Evolutionary conservation across 257 asterid genomes (phyloP).

Genomic region (Solanum dulcamara): DNA sequence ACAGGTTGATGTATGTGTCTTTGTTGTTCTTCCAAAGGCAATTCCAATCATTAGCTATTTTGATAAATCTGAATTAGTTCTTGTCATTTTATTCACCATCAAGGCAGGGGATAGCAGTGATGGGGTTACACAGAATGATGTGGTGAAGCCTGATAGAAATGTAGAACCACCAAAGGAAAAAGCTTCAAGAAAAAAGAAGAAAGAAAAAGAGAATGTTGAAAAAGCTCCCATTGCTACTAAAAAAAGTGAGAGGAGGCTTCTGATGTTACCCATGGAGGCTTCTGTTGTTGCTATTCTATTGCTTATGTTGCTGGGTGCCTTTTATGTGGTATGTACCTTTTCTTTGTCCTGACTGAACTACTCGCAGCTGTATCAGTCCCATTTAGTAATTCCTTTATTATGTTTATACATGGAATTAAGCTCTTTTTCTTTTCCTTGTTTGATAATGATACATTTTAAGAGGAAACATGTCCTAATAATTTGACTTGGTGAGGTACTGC

Average conservation of each 20-base stretch:
- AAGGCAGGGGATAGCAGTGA: constrained; percentile 65
- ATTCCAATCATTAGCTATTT: not conserved
- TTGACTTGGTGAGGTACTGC: not conserved
- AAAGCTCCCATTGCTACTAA: constrained; percentile 9
- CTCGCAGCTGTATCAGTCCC: not conserved
- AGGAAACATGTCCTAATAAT: not conserved
- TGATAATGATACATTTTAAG: not conserved
- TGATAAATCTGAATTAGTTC: not conserved
- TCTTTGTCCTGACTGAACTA: not conserved
- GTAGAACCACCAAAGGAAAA: constrained; percentile 63
- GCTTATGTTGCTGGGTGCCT: constrained; percentile 75
- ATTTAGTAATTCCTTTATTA: not conserved
- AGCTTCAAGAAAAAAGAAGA: constrained; percentile 60
- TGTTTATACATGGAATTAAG: not conserved
- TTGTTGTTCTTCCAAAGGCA: not conserved
- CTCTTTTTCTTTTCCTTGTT: not conserved
- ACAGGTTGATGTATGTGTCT: constrained; percentile 43
- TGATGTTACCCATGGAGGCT: constrained; percentile 68
- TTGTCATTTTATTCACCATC: constrained; percentile 10
- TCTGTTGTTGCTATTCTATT: constrained; percentile 66
- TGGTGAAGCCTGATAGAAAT: constrained; percentile 48
- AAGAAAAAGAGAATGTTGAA: constrained; percentile 17
- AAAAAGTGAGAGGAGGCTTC: constrained; percentile 32
- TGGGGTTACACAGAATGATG: constrained; percentile 31
- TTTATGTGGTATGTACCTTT: constrained; percentile 71